These are phyloP conservation scores for Kwoniella botswanensis DNA, from an alignment of 768 basidiomycete genomes.

Conservation along the genomic window DNA sequence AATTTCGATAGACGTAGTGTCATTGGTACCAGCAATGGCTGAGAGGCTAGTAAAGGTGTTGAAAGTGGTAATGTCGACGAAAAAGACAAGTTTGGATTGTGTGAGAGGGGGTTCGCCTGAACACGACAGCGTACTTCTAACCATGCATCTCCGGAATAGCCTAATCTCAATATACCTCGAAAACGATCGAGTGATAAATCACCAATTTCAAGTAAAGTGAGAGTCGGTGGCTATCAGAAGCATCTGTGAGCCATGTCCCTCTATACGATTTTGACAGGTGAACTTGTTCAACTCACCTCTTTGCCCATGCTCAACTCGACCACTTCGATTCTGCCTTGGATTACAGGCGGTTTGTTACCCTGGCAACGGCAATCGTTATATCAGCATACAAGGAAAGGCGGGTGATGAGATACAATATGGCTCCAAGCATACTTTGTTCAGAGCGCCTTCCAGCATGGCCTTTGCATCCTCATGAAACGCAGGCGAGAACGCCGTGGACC, in stretches of 20 bases:
- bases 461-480: constrained; percentile 95
- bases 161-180: constrained; percentile 92
- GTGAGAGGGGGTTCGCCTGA: constrained; percentile 74
- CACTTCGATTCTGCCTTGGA: constrained; percentile 96
- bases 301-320: constrained; percentile 99
- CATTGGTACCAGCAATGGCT: constrained; percentile 97
- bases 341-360: constrained; percentile 95
- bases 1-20: constrained; percentile 94
- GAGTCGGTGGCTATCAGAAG: constrained; percentile 90
- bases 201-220: constrained; percentile 96
- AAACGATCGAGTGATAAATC: constrained; percentile 95
- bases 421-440: constrained; percentile 48
- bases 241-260: no score
- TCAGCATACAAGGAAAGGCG: not conserved
- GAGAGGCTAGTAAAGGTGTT: constrained; percentile 76
- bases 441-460: constrained; percentile 82
- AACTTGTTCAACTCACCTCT: no score
- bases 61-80: constrained; percentile 55
- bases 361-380: constrained; percentile 54
- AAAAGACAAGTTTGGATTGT: constrained; percentile 54
- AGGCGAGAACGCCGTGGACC: constrained; percentile 90
- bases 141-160: constrained; percentile 88
- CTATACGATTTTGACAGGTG: no score
- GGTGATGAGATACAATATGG: not conserved
- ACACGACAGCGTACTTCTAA: constrained; percentile 57